Conservation (phyloP, 1,139 yeast species). For the Sugiyamaella paludigena region DNA sequence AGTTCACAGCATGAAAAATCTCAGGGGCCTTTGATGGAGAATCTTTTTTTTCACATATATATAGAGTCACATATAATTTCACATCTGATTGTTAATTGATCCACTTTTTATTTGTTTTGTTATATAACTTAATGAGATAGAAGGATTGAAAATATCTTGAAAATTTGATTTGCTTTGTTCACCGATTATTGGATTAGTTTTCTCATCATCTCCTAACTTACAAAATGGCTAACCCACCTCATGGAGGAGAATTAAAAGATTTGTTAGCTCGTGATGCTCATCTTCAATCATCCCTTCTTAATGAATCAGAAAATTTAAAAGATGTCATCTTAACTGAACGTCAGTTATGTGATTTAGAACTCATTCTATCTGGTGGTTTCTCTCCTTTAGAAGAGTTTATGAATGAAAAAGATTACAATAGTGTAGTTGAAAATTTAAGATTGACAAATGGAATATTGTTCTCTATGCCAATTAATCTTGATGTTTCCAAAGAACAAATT, state of each 20-base stretch:
- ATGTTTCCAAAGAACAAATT: constrained; percentile 60
- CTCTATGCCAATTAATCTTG: constrained; percentile 92
- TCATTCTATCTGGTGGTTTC: constrained; percentile 90
- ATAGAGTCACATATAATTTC: too few relatives aligned
- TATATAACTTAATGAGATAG: too few relatives aligned
- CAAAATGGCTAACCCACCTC: constrained; percentile 73
- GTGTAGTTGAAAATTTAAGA: constrained; percentile 77
- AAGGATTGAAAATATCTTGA: too few relatives aligned
- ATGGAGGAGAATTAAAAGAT: constrained; percentile 88
- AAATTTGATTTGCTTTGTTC: too few relatives aligned
- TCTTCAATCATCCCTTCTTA: constrained; percentile 52
- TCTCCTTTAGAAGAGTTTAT: constrained; percentile 89
- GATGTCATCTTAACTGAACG: constrained; percentile 70
- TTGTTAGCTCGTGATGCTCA: constrained; percentile 76
- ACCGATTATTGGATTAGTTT: too few relatives aligned
- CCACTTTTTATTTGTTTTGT: too few relatives aligned
- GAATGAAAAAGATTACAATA: constrained; percentile 72
- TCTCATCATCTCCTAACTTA: too few relatives aligned
- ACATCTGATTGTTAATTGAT: too few relatives aligned
- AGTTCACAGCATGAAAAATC: too few relatives aligned
- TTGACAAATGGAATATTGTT: constrained; percentile 76
- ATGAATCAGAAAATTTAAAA: constrained; percentile 56
- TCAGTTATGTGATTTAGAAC: constrained; percentile 89
- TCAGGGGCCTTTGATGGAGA: too few relatives aligned
- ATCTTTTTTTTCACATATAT: too few relatives aligned